Evolutionary conservation across 2,329 filamentous ascomycete species (phyloP), one percentile per base, ranked within the genome.

Genomic region (Lachnellula willkommii): DNA sequence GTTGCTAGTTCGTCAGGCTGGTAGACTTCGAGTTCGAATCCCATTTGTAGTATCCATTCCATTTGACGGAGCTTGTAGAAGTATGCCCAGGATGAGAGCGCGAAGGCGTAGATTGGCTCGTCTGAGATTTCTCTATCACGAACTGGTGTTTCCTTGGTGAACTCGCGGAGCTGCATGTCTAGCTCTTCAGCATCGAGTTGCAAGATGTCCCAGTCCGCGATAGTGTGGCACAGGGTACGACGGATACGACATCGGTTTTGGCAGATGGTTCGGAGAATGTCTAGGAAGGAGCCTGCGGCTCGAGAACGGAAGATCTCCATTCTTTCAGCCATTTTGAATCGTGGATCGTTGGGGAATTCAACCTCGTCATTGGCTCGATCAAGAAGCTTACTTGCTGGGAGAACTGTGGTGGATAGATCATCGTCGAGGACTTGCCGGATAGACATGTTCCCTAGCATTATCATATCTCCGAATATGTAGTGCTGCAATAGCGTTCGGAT

Each of bases 21-120:
- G 71, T 97, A 97, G 9, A 96, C 82, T 45, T 93, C 87, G 12
- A 96, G 84, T 72, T 99, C 94, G 70, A 99, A 97, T 12, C 95
- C 94, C 35, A 96, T 83, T 68, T 96, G 89, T 15, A 96, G 79
- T 47, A 95, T 87, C 77, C 85, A 88, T 68, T 93, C 87, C 79
- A 96, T 90, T 66, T 93, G 83, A 32, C 82, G 83, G n/a, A 96
- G 79, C 71, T 96, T 97, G 72, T 95, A 89, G 57, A 92, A 81
- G 65, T 93, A 95, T 0, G 86, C 83, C 94, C 94, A 99, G 3
- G 88, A 91, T 1, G 89, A 90, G 0, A 97, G 77, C 0, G 90
- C 85, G 52, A 89, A 87, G 0, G 85, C 79, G 67, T 82, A 86
- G 1, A 82, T 79, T 42, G 79, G 75, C 46, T 85, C 80, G 2